Evolutionary conservation across 805 yeast genomes (phyloP), one percentile per base, ranked within the genome.

Genomic region (Yarrowia bubula): DNA sequence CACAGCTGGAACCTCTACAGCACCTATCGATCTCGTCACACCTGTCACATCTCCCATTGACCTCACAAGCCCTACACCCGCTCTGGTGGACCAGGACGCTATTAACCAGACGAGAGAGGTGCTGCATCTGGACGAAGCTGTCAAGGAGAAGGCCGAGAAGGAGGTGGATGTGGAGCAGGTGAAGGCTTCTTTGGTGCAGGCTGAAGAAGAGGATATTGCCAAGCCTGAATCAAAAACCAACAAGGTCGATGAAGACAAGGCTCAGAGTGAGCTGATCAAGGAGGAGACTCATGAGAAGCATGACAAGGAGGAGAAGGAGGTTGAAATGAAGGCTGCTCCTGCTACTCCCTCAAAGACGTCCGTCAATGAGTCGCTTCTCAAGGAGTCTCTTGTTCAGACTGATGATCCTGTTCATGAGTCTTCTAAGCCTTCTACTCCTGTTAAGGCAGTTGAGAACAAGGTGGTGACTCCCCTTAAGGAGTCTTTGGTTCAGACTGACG

Each of bases 131-230:
- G 39, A 55, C 8, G 47, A 55, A 4, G 13, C 38, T 8, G 37
- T 8, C 22, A 28, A 31, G 13, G 37, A 31, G 9, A 28, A 28
- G 28, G 11, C 46, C 4, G 17, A 13, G 10, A 22, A 38, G 37
- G 46, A 38, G 60, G 46, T 53, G 3, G 37, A 53, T 22, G 2
- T 46, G 10, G 60, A 53, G 28, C 37, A 53, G 37, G 31, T 39
- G 14, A 39, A 53, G 46, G 37, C 46, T 9, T 53, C 60, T n/a
- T 28, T 53, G 2, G 60, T 53, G 9, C 60, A 53, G 37, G 60
- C 46, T 5, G 44, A 38, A 5, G 38, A 38, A 9, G 60, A 38
- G 14, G 46, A 53, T 2, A 28, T 53, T 31, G 33, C 15, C 22
- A 28, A 31, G 14, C 13, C 15, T 35, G 55, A 55, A n/a, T n/a